Evolutionary conservation across 352 stramenopile species (phyloP), one percentile per base, ranked within the genome.

Genomic region (Phytophthora parvispora): DNA sequence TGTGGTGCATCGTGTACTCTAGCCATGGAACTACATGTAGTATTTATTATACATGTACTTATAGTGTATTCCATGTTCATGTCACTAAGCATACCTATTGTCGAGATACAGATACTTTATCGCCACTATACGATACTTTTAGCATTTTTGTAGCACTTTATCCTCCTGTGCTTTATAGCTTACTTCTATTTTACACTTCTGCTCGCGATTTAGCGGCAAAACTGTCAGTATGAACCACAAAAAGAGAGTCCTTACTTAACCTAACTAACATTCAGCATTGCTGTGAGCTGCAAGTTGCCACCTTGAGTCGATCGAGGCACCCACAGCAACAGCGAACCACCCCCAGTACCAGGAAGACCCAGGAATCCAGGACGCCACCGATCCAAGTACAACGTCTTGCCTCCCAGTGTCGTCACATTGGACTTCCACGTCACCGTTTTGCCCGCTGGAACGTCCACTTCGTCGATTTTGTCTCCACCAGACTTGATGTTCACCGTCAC

Each of bases 341-440:
- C 72, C 20, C 58, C 65, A 18, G 68, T 75, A 4, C 64, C 68
- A 18, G 69, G 70, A 25, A 80, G 47, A 9, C 69, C 72, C n/a
- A 77, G 24, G 47, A 75, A 72, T 42, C 70, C 69, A 7, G 64
- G 69, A 60, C 72, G 63, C 72, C 72, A 80, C 8, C 72, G 72
- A 67, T 80, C 72, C 38, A 80, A 29, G 40, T 80, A 80, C 32
- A 80, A 20, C n/a, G 72, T 80, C 22, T 77, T 80, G n/a, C 75
- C 63, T 54, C 51, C 66, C 32, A 80, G 28, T 6, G 10, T 34
- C n/a, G 60, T 67, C 38, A 80, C 49, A 25, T 68, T 72, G n/a
- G 62, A 52, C 18, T 18, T 72, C 72, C 69, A 80, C 12, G 50
- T 62, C 25, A 51, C 60, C 1, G 51, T 80, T 53, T 75, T 60